Evolutionary conservation across 176 grass and related monocot species (phyloP), one percentile per base, ranked within the genome.

Genomic region (Tillandsia fasciculata): DNA sequence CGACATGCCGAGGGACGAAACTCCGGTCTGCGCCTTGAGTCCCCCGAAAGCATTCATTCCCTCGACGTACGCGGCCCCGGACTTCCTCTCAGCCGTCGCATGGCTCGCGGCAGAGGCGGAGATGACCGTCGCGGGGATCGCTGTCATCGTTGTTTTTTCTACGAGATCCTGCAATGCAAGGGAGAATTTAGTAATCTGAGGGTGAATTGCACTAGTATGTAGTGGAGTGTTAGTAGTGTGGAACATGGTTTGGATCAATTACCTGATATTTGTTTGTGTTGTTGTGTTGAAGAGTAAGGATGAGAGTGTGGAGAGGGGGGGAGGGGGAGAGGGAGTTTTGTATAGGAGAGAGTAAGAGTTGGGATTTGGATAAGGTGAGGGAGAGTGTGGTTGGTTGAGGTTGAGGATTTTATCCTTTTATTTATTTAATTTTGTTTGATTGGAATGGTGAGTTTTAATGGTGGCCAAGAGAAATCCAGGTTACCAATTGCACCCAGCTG

Each of bases 361-460:
- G 27, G n/a, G 52, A 20, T 70, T 59, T 76, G 82, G 92, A 96
- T 96, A 96, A 89, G 92, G 85, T 81, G 78, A 69, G 84, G 18
- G 4, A 65, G 48, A 72, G 54, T 71, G 87, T 65, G 92, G 83
- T 83, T 80, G 88, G 92, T 84, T 28, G 88, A 82, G 70, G 76
- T 51, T 53, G 64, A 66, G 67, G 20, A 72, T 4, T 80, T 69
- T 87, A 91, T 91, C 92, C 69, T 87, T 54, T 15, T 3, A 33
- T 33, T 33, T 33, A 42, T 42, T 42, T 42, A 42, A 7, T 42
- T 42, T 42, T 7, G 6, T 42, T 42, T 42, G 7, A 7, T 7
- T 42, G 4, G 7, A 7, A 42, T 42, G 33, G 4, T 33, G 79
- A 74, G 69, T 54, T 53, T 64, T 59, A 68, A 77, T 88, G 82